phyloP scores from a whole-genome alignment of 2,329 filamentous ascomycete genomes.

The Cercospora janseana region DNA sequence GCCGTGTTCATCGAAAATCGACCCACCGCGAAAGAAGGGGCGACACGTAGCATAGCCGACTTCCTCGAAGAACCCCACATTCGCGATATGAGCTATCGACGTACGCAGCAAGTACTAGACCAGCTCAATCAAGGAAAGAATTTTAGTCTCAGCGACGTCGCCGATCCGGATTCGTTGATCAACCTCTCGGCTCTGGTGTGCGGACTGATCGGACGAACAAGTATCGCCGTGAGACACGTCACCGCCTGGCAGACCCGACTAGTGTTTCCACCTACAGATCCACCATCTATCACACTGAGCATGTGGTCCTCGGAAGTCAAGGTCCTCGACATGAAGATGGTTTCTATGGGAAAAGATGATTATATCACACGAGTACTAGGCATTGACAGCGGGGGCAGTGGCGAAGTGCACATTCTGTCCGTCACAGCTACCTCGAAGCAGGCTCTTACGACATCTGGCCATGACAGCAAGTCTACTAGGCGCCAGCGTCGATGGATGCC shows the following conservation, averaged over 20 bases:
- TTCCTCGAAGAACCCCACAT: slow-evolving; percentile 26
- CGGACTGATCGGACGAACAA: slow-evolving; percentile 27
- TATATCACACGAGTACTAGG: slow-evolving; percentile 5
- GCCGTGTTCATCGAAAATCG: slow-evolving; percentile 29
- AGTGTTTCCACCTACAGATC: slow-evolving; percentile 25
- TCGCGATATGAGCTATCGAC: slow-evolving; percentile 26
- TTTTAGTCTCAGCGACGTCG: slow-evolving; percentile 21
- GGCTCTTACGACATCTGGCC: neutral
- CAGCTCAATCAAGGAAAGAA: slow-evolving; percentile 18
- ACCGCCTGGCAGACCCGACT: slow-evolving; percentile 45
- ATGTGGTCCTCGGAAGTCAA: neutral
- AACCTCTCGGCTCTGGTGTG: slow-evolving; percentile 32
- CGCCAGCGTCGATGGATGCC: slow-evolving; percentile 1
- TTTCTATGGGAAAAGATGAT: neutral
- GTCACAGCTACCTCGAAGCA: neutral
- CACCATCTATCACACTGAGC: slow-evolving; percentile 3
- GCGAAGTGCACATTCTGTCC: slow-evolving; percentile 1
- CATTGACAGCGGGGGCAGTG: neutral
- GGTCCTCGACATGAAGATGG: slow-evolving; percentile 18
- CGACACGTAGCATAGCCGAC: slow-evolving; percentile 17
- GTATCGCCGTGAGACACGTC: slow-evolving; percentile 38
- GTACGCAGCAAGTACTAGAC: slow-evolving; percentile 22
- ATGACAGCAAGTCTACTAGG: neutral
- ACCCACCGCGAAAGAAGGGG: slow-evolving; percentile 45
- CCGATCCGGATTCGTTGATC: slow-evolving; percentile 23